phyloP scores from a whole-genome alignment of 2,329 filamentous ascomycete genomes.

The Colletotrichum sp. region DNA sequence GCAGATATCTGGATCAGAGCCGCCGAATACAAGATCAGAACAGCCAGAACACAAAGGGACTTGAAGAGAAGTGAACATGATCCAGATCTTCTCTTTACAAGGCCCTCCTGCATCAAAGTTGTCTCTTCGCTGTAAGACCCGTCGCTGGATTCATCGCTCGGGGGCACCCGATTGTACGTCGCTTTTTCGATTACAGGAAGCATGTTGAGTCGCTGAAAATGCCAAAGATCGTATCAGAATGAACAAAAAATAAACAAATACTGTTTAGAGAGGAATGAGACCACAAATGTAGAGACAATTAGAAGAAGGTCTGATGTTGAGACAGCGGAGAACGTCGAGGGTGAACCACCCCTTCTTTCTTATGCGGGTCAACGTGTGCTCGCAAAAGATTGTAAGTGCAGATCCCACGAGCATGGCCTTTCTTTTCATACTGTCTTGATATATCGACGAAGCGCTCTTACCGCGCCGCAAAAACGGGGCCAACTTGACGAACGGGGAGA shows the following conservation, averaged over 20 bases:
- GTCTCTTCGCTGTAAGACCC: not conserved
- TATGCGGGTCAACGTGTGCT: not conserved
- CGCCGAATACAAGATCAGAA: not conserved
- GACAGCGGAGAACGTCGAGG: not conserved
- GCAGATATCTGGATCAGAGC: not conserved
- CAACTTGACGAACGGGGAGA: not conserved
- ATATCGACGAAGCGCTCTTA: not conserved
- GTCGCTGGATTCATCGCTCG: not conserved
- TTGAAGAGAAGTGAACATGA: not conserved
- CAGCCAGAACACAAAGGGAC: not conserved
- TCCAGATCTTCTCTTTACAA: not conserved
- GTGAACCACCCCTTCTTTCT: not conserved
- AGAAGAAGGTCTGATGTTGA: not conserved
- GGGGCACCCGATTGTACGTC: not conserved
- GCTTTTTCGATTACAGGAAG: not conserved
- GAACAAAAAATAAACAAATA: rapidly evolving
- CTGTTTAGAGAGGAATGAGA: rapidly evolving
- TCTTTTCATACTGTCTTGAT: rapidly evolving
- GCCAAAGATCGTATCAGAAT: rapidly evolving
- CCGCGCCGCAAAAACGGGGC: not conserved
- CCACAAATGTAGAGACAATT: not conserved
- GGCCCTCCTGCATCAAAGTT: not conserved
- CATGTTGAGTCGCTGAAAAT: not conserved
- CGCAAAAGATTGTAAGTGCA: not conserved
- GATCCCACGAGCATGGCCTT: not conserved